These are phyloP conservation scores for Eucalyptus coolabah DNA, from an alignment of 345 rosid genomes.

Conservation along the genomic window DNA sequence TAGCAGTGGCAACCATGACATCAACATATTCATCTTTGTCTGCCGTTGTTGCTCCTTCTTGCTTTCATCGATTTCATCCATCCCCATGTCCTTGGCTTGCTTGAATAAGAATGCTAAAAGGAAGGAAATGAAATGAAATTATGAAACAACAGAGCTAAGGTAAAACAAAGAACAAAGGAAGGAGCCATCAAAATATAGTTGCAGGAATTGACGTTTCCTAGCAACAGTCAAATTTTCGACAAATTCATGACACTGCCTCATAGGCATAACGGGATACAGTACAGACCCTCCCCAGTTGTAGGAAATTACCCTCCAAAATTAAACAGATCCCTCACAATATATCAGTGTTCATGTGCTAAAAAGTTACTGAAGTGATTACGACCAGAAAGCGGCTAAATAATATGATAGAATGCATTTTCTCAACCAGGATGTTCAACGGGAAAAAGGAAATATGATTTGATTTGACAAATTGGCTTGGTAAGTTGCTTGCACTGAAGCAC, in stretches of 20 bases:
- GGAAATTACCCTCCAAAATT: not conserved
- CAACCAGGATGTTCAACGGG: not conserved
- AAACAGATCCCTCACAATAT: not conserved
- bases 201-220: not conserved
- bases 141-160: not conserved
- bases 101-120: slow-evolving; percentile 61
- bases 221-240: not conserved
- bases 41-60: slow-evolving; percentile 18
- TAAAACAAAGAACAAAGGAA: not conserved
- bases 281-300: not conserved
- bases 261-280: not conserved
- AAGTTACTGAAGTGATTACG: not conserved
- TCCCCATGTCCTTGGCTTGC: slow-evolving; percentile 43
- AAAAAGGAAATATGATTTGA: not conserved
- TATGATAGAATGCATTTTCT: not conserved
- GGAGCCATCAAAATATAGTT: not conserved
- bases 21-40: slow-evolving; percentile 47
- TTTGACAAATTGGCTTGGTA: not conserved
- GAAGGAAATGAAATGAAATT: not conserved
- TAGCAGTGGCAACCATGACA: slow-evolving; percentile 71
- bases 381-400: not conserved
- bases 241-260: not conserved
- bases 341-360: not conserved
- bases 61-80: slow-evolving; percentile 17
- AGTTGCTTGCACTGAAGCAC: not conserved